Base-by-base conservation (phyloP, 768 basidiomycete species). In the Rhodocollybia butyracea region DNA sequence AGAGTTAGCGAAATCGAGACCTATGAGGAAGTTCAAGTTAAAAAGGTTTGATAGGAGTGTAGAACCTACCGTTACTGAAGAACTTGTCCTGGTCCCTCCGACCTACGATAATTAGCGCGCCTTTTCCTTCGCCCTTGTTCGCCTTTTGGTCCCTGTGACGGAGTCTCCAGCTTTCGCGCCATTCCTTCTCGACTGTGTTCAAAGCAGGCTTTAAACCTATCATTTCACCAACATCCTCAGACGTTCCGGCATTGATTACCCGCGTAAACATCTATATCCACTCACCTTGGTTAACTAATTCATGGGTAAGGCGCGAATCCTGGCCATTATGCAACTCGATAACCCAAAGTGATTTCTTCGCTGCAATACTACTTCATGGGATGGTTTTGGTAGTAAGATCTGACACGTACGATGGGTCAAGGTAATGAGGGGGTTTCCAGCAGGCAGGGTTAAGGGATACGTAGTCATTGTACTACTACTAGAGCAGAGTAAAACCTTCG, bases 41-140 rank as follows among this genome's bases (percentile, higher is more conserved):
- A n/a, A 24, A n/a, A n/a, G n/a, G n/a, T n/a, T n/a, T n/a, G n/a
- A n/a, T n/a, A n/a, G n/a, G n/a, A n/a, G n/a, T n/a, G n/a, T n/a
- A n/a, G n/a, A n/a, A n/a, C n/a, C n/a, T 55, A 82, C 90, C 91
- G 60, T 91, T 93, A 70, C 88, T 90, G 69, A 94, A 94, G 76
- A 91, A 94, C 69, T 92, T 94, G 68, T 92, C 83, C 67, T 94
- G 91, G 57, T 78, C 76, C 58, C 75, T 77, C 57, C 81, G 82
- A 3, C 91, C 91, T 6, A 89, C 84, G 51, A 94, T 85, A 57
- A 93, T 84, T 29, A 94, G 69, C 3, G 88, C 85, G 34, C 89
- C 91, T 48, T 76, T 76, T 29, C 83, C 86, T 6, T 74, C 76
- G n/a, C 70, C 70, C 60, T 76, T 75, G 30, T 54, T 36, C 30